Base-by-base conservation (phyloP, 306 rosid species). In the Cicer chorassanicum region DNA sequence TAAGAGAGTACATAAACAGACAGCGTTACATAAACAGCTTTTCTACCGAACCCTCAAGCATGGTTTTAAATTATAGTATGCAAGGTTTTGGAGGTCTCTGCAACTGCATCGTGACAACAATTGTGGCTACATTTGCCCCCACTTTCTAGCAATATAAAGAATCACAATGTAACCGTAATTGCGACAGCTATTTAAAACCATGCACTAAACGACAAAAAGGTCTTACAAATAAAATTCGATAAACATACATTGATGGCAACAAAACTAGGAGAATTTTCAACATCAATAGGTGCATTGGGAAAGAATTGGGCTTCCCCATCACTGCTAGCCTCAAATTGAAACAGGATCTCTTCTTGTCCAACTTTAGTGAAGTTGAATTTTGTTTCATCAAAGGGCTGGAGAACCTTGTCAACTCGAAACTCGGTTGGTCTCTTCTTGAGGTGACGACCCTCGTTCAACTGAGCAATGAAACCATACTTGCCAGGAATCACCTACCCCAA, bases 401-500 rank as follows among this genome's bases (percentile, higher is more conserved):
- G 97, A 64, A 94, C 99, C 89, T 85, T 92, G 72, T 94, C 99
- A 15, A 94, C 96, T 7, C 90, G 88, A 66, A 94, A 94, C 76
- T 94, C 99, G 0, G 99, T 94, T 11, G 97, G 99, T 38, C 99
- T 82, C 88, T 94, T 94, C 92, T 92, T 92, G 60, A 92, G 91
- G 68, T 94, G 99, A 72, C 99, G 99, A 46, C 99, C 99, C 88
- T 94, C 96, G 0, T 94, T 94, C 83, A 94, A 88, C 89, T 94
- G 99, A 39, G 99, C 99, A 44, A 94, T 86, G 85, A 94, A 94
- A 66, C 99, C 96, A 72, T 83, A 70, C 70, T 80, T 71, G 45
- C 97, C 99, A 2, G 93, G 94, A 80, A 92, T 94, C 53, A 94
- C 91, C 98, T 94, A 73, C 67, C 49, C 43, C 45, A 8, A 42